Evolutionary conservation across 257 asterid species (phyloP).

Genomic region (Thymus quinquecostatus): DNA sequence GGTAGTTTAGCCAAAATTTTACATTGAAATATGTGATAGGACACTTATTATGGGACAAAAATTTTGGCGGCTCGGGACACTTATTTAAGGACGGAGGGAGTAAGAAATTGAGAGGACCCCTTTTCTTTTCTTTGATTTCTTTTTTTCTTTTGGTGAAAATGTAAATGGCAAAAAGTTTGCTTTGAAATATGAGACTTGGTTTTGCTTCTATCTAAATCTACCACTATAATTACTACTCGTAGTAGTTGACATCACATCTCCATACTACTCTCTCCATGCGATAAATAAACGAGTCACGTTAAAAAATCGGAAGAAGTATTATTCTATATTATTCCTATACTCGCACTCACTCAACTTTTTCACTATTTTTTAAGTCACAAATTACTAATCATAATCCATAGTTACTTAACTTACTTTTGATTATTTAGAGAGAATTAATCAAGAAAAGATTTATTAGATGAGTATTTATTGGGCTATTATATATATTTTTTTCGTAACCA

Average conservation of each 20-base stretch:
- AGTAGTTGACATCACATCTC: conserved; percentile 11
- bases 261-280: neutral
- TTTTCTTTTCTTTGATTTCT: neutral
- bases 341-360: no score
- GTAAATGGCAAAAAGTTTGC: conserved; percentile 12
- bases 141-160: neutral
- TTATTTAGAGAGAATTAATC: no score
- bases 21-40: no score
- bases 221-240: neutral
- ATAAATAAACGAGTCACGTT: no score
- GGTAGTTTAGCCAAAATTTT: no score
- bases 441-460: neutral
- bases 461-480: neutral
- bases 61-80: no score
- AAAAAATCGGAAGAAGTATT: no score
- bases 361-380: no score
- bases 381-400: no score
- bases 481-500: neutral
- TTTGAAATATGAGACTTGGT: conserved; percentile 36
- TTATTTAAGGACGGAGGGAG: no score
- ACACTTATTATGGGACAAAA: no score
- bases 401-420: no score
- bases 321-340: neutral
- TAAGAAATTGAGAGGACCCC: conserved; percentile 35
- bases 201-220: conserved; percentile 34